Base-by-base conservation (phyloP, 2,329 filamentous ascomycete genomes). In the Aspergillus sp. region DNA sequence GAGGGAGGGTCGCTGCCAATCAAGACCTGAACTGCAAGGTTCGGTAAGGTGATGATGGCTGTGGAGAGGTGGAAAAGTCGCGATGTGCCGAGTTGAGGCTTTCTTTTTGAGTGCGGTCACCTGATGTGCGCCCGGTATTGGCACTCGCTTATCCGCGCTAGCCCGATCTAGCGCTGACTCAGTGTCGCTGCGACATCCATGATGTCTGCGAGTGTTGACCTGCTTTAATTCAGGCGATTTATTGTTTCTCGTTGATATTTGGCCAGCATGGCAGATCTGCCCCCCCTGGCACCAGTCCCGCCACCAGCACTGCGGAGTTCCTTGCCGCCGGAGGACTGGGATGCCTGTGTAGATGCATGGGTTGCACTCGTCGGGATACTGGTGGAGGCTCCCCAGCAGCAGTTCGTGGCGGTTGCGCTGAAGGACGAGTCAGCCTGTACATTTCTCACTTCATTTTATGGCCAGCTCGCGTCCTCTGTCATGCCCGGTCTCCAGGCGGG, bases 11-110 rank as follows among this genome's bases (percentile, higher is more conserved):
- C 51, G 47, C 52, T 53, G 60, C 65, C 76, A 79, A 75, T 84
- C 81, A 85, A 74, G 82, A 86, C 82, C 83, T 81, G 80, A 82
- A 81, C 76, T 71, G 62, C 63, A 52, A 58, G 74, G 78, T 76
- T 70, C 80, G 78, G 80, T 79, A 82, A 84, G 72, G 80, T 85
- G 80, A 84, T 82, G 78, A 82, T 57, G 52, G 55, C 53, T 45
- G 10, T 22, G 52, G 42, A 49, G 41, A 44, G 39, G 39, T 36
- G 39, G 42, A 41, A 43, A 42, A 34, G 40, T n/a, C n/a, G n/a
- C n/a, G n/a, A n/a, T n/a, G 24, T 28, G 32, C 20, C 26, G 15
- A n/a, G 22, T 43, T 41, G 35, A 29, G 37, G 33, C 33, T 33
- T 35, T 15, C 26, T 41, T 49, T 47, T 47, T 53, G 47, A 43